A percentile compares a stretch with the other conserved stretches of the same genome.
Conservation (phyloP, 2,329 filamentous ascomycete genomes). For the Fusarium tanahbumbuense region DNA sequence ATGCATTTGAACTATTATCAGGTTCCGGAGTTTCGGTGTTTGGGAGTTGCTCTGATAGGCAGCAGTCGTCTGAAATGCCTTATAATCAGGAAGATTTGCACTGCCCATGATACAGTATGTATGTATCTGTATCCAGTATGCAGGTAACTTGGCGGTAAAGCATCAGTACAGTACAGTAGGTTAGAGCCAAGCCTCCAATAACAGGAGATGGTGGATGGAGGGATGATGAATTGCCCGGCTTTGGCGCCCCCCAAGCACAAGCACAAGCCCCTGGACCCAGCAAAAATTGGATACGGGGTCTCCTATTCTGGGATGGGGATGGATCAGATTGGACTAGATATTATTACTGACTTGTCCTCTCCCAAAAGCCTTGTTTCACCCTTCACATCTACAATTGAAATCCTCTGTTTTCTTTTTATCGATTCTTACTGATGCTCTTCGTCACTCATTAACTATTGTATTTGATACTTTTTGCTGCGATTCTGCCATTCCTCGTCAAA, state of each 20-base stretch:
- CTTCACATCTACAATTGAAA: slow-evolving; percentile 33
- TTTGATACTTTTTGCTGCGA: not conserved
- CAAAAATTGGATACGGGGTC: slow-evolving; percentile 39
- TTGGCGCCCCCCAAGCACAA: slow-evolving; percentile 31
- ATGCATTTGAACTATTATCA: not conserved
- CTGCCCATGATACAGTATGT: not conserved
- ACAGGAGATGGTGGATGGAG: slow-evolving; percentile 7
- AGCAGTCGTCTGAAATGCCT: slow-evolving; percentile 11
- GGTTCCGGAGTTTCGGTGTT: not conserved
- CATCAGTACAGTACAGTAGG: not conserved
- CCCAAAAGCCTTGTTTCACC: slow-evolving; percentile 36
- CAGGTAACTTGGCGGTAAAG: not conserved
- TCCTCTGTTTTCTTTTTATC: slow-evolving; percentile 22
- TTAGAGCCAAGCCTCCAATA: slow-evolving; percentile 18
- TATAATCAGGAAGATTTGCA: slow-evolving; percentile 16
- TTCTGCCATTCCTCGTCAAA: not conserved
- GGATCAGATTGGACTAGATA: not conserved
- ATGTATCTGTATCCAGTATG: not conserved
- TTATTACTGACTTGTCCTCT: slow-evolving; percentile 46
- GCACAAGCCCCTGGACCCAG: slow-evolving; percentile 38
- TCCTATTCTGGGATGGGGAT: slow-evolving; percentile 29
- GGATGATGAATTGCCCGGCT: slow-evolving; percentile 24
- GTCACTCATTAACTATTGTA: slow-evolving; percentile 20
- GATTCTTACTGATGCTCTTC: not conserved
- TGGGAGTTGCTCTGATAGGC: not conserved